Evolutionary conservation across 192 early-diverging fungal genomes (phyloP).

Genomic region (Kappamyces sp.): DNA sequence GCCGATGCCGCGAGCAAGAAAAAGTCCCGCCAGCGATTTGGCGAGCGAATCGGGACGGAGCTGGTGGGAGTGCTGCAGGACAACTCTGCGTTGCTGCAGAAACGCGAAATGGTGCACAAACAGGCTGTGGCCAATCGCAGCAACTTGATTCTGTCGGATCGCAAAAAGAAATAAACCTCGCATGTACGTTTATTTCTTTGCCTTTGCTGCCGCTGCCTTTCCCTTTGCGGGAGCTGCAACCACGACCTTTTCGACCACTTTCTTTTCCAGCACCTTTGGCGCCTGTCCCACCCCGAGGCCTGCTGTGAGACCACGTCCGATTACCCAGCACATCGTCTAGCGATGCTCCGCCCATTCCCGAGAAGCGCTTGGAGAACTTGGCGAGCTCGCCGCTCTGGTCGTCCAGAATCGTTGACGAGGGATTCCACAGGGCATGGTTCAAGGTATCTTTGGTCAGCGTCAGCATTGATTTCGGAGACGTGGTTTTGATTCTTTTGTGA

Average conservation of each 20-base stretch:
- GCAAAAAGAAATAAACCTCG: slow-evolving; percentile 19
- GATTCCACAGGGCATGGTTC: slow-evolving; percentile 92
- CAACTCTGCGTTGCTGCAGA: slow-evolving; percentile 58
- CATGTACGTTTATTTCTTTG: neutral
- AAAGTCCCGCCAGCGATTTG: slow-evolving; percentile 54
- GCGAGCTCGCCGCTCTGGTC: slow-evolving; percentile 77
- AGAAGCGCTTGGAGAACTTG: slow-evolving; percentile 73
- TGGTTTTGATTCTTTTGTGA: slow-evolving; percentile 53
- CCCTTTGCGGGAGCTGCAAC: no score
- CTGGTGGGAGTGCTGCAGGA: slow-evolving; percentile 75
- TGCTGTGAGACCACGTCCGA: no score
- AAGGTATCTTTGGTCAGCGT: slow-evolving; percentile 88
- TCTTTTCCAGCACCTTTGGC: no score
- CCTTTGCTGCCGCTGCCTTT: no score
- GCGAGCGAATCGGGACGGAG: slow-evolving; percentile 68
- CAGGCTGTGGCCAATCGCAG: slow-evolving; percentile 71
- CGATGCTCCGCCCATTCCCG: no score
- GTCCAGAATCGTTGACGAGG: slow-evolving; percentile 47
- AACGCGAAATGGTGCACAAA: slow-evolving; percentile 75
- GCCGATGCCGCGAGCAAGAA: slow-evolving; percentile 61
- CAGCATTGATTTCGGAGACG: slow-evolving; percentile 77
- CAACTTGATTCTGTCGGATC: slow-evolving; percentile 34
- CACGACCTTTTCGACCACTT: no score
- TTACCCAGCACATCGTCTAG: no score
- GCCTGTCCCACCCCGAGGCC: no score